These are phyloP conservation scores for Benincasa hispida DNA, from an alignment of 306 rosid species.

Conservation along the genomic window DNA sequence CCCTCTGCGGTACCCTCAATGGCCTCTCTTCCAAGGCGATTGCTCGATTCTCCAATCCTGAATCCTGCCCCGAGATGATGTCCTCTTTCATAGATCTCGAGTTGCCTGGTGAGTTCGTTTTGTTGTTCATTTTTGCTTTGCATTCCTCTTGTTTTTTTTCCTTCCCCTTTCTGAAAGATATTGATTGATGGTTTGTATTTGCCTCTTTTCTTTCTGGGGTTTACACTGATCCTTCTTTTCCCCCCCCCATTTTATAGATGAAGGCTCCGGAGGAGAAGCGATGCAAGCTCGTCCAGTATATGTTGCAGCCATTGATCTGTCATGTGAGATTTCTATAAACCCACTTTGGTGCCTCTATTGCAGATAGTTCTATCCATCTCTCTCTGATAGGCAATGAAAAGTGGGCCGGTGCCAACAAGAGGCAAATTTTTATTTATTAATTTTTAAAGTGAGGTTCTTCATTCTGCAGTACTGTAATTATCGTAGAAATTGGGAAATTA, in stretches of 20 bases:
- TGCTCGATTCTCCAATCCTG: constrained; percentile 64
- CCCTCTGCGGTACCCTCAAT: constrained; percentile 77
- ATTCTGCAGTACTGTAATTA: background rate
- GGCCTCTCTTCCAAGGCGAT: constrained; percentile 69
- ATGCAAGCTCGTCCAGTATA: constrained; percentile 75
- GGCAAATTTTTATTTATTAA: background rate
- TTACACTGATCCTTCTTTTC: background rate
- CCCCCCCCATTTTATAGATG: constrained; percentile 27
- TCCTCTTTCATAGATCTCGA: constrained; percentile 96
- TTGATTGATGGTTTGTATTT: background rate
- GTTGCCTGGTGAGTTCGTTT: constrained; percentile 35
- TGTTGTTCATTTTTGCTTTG: background rate
- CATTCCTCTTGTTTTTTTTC: no score
- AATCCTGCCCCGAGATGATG: constrained; percentile 73
- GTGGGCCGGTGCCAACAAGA: background rate
- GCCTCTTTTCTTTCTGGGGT: background rate
- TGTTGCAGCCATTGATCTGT: constrained; percentile 95
- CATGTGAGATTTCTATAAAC: constrained; percentile 40
- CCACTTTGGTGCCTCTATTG: background rate
- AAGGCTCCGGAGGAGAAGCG: constrained; percentile 35
- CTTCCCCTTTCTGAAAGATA: no score
- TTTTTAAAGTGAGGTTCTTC: background rate
- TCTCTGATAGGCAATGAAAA: background rate
- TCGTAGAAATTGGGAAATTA: background rate
- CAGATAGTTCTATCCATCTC: background rate